phyloP scores from a whole-genome alignment of 2,329 filamentous ascomycete species.

The Scytalidium sp. region DNA sequence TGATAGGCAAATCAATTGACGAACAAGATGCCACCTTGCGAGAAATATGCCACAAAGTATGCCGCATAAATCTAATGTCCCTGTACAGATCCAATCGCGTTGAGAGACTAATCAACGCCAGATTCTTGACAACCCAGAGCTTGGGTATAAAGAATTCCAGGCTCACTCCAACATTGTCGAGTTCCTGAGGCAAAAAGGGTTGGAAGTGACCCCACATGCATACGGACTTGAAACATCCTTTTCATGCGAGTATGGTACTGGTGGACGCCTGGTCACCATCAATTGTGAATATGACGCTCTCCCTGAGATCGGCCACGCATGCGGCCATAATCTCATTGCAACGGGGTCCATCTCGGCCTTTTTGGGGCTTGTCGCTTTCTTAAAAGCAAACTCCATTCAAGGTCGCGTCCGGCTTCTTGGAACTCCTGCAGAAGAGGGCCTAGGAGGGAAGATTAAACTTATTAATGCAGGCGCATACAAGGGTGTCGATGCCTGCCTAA shows the following conservation, averaged over 20 bases:
- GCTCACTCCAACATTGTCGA: slow-evolving; percentile 46
- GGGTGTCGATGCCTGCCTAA: slow-evolving; percentile 32
- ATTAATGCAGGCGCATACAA: slow-evolving; percentile 37
- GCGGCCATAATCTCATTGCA: slow-evolving; percentile 37
- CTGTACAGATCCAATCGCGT: background rate
- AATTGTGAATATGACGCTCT: slow-evolving; percentile 45
- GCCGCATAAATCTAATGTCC: background rate
- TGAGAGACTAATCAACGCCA: slow-evolving; percentile 9
- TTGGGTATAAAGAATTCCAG: slow-evolving; percentile 44
- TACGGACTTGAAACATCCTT: slow-evolving; percentile 50
- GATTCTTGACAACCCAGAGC: slow-evolving; percentile 44
- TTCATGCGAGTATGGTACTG: slow-evolving; percentile 39
- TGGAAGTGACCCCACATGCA: slow-evolving; percentile 42
- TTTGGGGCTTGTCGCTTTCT: slow-evolving; percentile 23
- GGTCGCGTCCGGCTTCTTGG: slow-evolving; percentile 22
- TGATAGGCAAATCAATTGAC: slow-evolving; percentile 1
- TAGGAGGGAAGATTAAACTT: slow-evolving; percentile 34
- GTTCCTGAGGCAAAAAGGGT: slow-evolving; percentile 40
- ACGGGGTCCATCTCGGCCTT: slow-evolving; percentile 30
- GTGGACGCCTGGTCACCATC: slow-evolving; percentile 36
- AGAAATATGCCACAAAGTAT: slow-evolving; percentile 2
- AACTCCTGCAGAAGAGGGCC: slow-evolving; percentile 9
- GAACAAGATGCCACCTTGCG: background rate
- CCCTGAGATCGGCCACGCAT: slow-evolving; percentile 38
- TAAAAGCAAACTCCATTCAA: slow-evolving; percentile 9